These are phyloP conservation scores for Diaporthe sp. DNA, from an alignment of 2,329 filamentous ascomycete genomes.

Conservation along the genomic window DNA sequence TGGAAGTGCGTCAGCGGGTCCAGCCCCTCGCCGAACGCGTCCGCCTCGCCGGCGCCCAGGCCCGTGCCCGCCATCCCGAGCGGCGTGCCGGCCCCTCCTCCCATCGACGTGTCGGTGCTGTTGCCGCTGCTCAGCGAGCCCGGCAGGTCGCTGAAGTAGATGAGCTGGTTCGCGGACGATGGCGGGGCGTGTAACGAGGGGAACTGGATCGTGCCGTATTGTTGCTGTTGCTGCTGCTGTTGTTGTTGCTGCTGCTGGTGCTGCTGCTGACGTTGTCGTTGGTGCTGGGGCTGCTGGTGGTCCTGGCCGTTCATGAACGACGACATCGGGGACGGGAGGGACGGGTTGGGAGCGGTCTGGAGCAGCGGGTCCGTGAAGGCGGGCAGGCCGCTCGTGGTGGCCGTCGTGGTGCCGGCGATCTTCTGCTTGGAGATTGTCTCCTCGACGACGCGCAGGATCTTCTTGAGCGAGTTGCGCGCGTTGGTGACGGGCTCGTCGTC, in stretches of 20 bases:
- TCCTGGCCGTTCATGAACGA: conserved; percentile 8
- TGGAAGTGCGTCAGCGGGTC: conserved; percentile 33
- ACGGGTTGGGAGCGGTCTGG: conserved; percentile 5
- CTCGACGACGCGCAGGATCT: conserved; percentile 38
- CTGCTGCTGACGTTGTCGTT: neutral
- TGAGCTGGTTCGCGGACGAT: conserved; percentile 35
- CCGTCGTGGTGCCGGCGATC: neutral
- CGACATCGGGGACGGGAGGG: conserved; percentile 20
- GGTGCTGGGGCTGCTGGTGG: neutral
- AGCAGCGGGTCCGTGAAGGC: conserved; percentile 31
- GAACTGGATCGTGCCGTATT: conserved; percentile 37
- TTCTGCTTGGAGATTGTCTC: conserved; percentile 39
- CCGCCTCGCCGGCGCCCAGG: neutral
- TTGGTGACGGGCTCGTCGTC: conserved; percentile 37
- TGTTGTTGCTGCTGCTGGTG: neutral
- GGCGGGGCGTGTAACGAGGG: conserved; percentile 37
- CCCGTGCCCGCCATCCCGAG: conserved; percentile 9
- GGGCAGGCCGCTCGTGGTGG: neutral
- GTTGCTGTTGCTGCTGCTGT: neutral
- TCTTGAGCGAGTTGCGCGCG: conserved; percentile 37
- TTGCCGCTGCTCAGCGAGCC: conserved; percentile 8
- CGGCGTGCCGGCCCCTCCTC: neutral
- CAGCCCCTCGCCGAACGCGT: conserved; percentile 24
- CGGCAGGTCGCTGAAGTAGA: conserved; percentile 39
- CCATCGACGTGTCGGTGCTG: neutral